Base-by-base conservation (phyloP, 768 basidiomycete species). In the Agaricus sinodeliciosus region DNA sequence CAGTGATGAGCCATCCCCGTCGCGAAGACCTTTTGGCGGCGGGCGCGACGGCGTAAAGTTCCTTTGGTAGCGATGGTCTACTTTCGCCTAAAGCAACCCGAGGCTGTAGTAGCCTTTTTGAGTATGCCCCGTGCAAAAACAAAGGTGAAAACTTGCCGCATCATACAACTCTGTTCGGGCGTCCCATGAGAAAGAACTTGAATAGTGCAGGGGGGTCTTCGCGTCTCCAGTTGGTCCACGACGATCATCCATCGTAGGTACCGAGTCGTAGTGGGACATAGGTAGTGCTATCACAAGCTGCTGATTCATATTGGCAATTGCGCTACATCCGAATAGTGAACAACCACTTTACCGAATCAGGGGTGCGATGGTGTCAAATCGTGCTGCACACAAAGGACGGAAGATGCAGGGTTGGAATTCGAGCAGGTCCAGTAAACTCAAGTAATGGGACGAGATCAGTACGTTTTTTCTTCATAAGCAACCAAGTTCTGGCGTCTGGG, bases 231-330 rank as follows among this genome's bases (percentile, higher is more conserved):
- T 28, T 26, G 45, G 44, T 22, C 57, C 44, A 18, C 55, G 57
- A 43, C 58, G 53, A 9, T 54, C 58, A 13, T 61, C 59, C 44
- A 25, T 58, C 5, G 49, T 49, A 18, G 62, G 55, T 25, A 63
- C 49, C 19, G 39, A 34, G 41, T 55, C 48, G 27, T 63, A 62
- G 27, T 60, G 62, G 28, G 58, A 43, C 63, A 64, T 62, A 31
- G 22, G 48, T 40, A 3, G 46, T 55, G 52, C 39, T 41, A 22
- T 47, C 28, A 12, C 34, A 48, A 56, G 51, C 25, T 12, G 51
- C 48, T 51, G 43, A 42, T 25, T 48, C 43, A 34, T 48, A 16
- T 22, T 31, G 22, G 43, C 47, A 50, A 31, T 52, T 31, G 43
- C 49, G 44, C 47, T 44, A 15, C 37, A 12, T 25, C 16, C 22